These are phyloP conservation scores for Trichosporon sp. DNA, from an alignment of 1,284 basidiomycete genomes.

Conservation along the genomic window DNA sequence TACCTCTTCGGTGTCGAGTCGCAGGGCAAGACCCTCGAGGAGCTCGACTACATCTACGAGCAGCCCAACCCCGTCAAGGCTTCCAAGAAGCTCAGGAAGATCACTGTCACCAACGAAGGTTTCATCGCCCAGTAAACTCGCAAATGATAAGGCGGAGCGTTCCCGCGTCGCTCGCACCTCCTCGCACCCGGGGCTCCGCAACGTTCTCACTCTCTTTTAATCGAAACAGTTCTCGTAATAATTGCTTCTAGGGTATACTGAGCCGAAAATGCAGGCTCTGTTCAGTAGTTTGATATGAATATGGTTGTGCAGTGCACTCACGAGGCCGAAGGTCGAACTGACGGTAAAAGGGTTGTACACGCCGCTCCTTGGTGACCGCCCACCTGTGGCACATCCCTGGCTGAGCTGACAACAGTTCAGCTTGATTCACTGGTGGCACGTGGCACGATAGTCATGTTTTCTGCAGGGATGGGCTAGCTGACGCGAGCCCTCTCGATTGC, in stretches of 20 bases:
- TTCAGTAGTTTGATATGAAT: background rate
- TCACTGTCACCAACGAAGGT: conserved; percentile 20
- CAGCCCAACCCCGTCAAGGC: conserved; percentile 54
- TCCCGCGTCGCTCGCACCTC: background rate
- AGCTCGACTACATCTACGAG: conserved; percentile 54
- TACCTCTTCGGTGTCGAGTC: conserved; percentile 55
- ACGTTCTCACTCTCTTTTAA: background rate
- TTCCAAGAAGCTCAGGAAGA: conserved; percentile 33
- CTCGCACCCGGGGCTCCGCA: background rate
- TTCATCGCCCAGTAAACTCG: conserved; percentile 7
- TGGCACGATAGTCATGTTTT: no score
- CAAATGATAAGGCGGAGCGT: background rate
- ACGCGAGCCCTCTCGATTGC: no score
- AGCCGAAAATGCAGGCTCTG: background rate
- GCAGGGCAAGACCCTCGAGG: conserved; percentile 47
- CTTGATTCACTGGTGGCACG: no score
- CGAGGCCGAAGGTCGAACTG: no score
- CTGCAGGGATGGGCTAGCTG: no score
- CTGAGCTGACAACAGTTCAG: no score
- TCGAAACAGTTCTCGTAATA: background rate
- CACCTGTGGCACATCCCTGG: no score
- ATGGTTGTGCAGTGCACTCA: background rate
- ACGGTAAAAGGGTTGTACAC: no score
- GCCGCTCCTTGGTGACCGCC: no score
- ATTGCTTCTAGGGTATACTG: background rate